Evolutionary conservation across 2,329 filamentous ascomycete species (phyloP).

Genomic region (Huntiella moniliformis): DNA sequence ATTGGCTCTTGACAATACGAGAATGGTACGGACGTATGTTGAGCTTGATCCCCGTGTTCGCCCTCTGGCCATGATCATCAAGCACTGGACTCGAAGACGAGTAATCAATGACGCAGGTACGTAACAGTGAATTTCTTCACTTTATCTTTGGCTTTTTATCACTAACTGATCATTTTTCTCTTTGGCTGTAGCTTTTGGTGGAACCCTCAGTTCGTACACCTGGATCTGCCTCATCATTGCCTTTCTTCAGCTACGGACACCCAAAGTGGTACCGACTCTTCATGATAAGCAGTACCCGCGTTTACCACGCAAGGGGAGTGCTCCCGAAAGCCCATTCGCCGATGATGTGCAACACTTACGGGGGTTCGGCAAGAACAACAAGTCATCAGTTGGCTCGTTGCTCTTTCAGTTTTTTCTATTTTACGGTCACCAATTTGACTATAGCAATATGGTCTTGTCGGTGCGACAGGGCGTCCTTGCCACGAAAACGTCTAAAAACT

Average conservation of each 20-base stretch:
- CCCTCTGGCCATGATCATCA: conserved; percentile 88
- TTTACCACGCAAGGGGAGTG: conserved; percentile 33
- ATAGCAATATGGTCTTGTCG: conserved; percentile 66
- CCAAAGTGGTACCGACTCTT: conserved; percentile 67
- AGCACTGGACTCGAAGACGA: conserved; percentile 86
- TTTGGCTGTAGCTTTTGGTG: conserved; percentile 51
- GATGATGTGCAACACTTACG: conserved; percentile 62
- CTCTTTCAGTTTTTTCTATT: conserved; percentile 91
- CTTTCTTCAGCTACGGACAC: conserved; percentile 74
- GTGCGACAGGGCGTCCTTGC: conserved; percentile 64
- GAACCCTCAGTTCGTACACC: conserved; percentile 91
- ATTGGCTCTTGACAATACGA: conserved; percentile 81
- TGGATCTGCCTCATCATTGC: conserved; percentile 99
- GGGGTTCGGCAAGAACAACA: conserved; percentile 62
- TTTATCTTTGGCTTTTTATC: background rate
- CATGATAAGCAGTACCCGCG: conserved; percentile 54
- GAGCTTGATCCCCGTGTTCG: conserved; percentile 80
- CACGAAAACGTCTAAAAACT: conserved; percentile 70
- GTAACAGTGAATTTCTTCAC: conserved; percentile 17
- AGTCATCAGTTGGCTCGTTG: conserved; percentile 65
- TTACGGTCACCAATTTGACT: conserved; percentile 86
- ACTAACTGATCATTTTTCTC: conserved; percentile 12
- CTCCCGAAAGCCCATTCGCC: conserved; percentile 58
- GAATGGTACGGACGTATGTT: conserved; percentile 95
- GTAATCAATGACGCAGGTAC: conserved; percentile 91